Percentiles rank a stretch among this genome's conserved stretches.
Evolutionary conservation across 495 filamentous ascomycete species (phyloP).

Genomic region (Lichenothelia convexa): DNA sequence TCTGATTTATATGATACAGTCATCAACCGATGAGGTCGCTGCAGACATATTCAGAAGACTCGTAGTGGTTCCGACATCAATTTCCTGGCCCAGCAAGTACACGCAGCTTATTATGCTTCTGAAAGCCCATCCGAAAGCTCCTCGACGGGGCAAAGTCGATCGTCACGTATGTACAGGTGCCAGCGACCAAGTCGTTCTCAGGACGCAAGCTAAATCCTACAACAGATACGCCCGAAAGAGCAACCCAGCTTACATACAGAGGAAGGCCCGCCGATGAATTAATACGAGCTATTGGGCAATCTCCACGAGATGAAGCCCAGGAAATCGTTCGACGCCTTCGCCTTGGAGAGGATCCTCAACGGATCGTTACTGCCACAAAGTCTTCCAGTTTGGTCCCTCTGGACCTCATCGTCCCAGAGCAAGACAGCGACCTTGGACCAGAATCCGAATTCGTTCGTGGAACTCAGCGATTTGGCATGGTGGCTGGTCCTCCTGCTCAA

Average conservation of each 20-base stretch:
- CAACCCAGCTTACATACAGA: too few relatives aligned
- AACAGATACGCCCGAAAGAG: too few relatives aligned
- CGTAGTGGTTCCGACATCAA: neutral
- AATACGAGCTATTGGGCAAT: neutral
- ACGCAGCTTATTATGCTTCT: neutral
- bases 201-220: too few relatives aligned
- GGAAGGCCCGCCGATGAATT: too few relatives aligned
- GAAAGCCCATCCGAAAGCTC: too few relatives aligned
- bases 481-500: conserved; percentile 1
- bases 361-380: conserved; percentile 1
- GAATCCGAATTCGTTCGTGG: conserved; percentile 4
- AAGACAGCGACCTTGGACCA: neutral
- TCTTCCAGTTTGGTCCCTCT: neutral
- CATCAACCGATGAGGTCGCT: conserved; percentile 2
- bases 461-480: conserved; percentile 4
- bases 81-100: neutral
- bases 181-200: too few relatives aligned
- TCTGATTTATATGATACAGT: conserved; percentile 5
- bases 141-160: too few relatives aligned
- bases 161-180: too few relatives aligned
- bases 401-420: neutral
- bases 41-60: conserved; percentile 3
- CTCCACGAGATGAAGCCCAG: neutral
- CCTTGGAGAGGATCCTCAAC: conserved; percentile 1
- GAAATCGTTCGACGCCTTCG: conserved; percentile 5